Conservation (phyloP, 1,139 yeast genomes). For the Yamadazyma songkhlaensis region DNA sequence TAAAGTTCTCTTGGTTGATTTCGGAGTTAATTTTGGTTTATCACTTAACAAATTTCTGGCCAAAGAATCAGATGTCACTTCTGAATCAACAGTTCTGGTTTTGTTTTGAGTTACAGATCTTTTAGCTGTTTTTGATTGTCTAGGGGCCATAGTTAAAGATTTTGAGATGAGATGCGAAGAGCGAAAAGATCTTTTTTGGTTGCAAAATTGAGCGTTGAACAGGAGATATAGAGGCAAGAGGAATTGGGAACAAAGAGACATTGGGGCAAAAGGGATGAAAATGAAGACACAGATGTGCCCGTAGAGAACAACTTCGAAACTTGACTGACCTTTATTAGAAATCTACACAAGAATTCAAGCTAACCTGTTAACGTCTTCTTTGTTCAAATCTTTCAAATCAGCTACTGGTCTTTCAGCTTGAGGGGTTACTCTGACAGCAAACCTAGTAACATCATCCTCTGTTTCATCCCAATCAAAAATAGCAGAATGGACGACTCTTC, state of each 20-base stretch:
- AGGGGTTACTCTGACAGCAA: conserved; percentile 67
- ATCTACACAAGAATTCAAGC: conserved; percentile 5
- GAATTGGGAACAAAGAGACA: neutral
- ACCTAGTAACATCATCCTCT: conserved; percentile 49
- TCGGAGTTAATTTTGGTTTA: conserved; percentile 65
- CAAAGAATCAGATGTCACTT: conserved; percentile 58
- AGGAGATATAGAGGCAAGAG: neutral
- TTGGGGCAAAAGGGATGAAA: too few species aligned
- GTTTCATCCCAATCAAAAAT: conserved; percentile 51
- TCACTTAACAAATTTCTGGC: conserved; percentile 64
- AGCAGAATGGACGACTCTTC: conserved; percentile 62
- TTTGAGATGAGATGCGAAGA: conserved; percentile 7
- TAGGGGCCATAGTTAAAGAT: conserved; percentile 49
- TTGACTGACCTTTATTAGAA: too few species aligned
- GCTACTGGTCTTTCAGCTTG: conserved; percentile 51
- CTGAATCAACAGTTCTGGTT: conserved; percentile 60
- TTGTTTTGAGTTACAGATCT: conserved; percentile 51
- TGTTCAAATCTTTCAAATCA: conserved; percentile 32
- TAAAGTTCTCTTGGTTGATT: conserved; percentile 50
- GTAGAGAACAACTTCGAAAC: too few species aligned
- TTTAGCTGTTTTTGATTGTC: conserved; percentile 60
- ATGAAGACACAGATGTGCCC: too few species aligned
- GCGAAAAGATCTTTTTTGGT: neutral
- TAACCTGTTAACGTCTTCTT: conserved; percentile 11
- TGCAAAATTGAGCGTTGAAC: too few species aligned